Evolutionary conservation across 2,329 filamentous ascomycete species (phyloP), one percentile per base, ranked within the genome.

Genomic region (Botrytis elliptica): DNA sequence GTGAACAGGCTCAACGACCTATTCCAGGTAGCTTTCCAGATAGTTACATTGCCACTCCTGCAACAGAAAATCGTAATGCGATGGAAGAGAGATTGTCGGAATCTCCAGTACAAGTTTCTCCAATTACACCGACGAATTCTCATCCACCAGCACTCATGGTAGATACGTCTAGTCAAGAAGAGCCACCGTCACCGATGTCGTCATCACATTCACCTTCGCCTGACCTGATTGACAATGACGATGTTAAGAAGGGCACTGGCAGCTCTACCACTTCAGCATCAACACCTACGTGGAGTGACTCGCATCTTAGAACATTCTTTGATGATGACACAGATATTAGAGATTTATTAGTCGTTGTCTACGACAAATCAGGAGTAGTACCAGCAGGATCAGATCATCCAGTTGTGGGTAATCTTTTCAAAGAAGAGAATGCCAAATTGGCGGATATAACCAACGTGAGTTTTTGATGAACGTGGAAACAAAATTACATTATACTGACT

Each of bases 311-410:
- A 74, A 91, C 93, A 22, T 99, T 98, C 83, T 92, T 98, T 79
- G 95, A 98, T 77, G 94, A 96, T 77, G 90, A 93, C 75, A 91
- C 91, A 49, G 94, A 97, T 76, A 94, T 99, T 77, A 90, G 93
- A 69, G 95, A 99, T 81, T 88, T 98, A 81, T 87, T 98, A 70
- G 88, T 95, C 55, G 92, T 99, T 75, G 94, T 99, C 42, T 95
- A 97, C 81, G 95, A 98, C 83, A 97, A 95, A 82, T 92, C 90
- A 22, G 93, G 95, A 74, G 90, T 97, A 25, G 88, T 90, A 60
- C 92, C 94, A 29, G 93, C 92, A 12, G 89, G 92, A 1, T 88
- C 89, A n/a, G 93, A 97, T 73, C 95, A 98, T 82, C 95, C 95
- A 0, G 87, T 97, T 63, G 93, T 92, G 69, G 89, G 90, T 22